Conservation (phyloP, 164 flowering plant genomes). For the Chimonanthus praecox region DNA sequence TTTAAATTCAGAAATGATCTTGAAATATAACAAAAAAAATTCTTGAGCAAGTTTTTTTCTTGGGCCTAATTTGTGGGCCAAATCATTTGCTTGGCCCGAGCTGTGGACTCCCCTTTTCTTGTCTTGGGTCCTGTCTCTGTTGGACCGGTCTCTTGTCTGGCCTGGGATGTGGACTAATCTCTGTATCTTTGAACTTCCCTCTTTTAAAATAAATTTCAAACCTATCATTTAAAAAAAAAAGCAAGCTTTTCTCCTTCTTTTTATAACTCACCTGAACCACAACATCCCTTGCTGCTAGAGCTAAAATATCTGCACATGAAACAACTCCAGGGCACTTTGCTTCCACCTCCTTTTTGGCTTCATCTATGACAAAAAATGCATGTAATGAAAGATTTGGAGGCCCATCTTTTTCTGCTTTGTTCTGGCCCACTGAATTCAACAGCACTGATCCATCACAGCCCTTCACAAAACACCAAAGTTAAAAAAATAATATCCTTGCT, state of each 20-base stretch:
- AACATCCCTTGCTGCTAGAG: conserved; percentile 77
- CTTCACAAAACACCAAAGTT: conserved; percentile 16
- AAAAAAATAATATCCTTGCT: too few relatives aligned
- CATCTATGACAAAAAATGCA: conserved; percentile 70
- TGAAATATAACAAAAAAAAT: too few relatives aligned
- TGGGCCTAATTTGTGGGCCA: too few relatives aligned
- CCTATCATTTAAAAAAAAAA: neutral
- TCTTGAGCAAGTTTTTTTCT: too few relatives aligned
- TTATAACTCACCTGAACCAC: conserved; percentile 46
- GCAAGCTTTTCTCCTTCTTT: neutral
- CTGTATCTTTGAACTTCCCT: too few relatives aligned
- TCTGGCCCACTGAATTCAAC: conserved; percentile 35
- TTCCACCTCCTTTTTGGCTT: conserved; percentile 61
- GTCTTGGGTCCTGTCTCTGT: neutral
- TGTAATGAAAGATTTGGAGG: conserved; percentile 76
- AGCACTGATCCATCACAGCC: conserved; percentile 77
- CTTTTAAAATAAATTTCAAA: too few relatives aligned
- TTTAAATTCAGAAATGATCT: too few relatives aligned
- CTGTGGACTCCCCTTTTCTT: too few relatives aligned
- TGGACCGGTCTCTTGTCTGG: neutral
- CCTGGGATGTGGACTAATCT: too few relatives aligned
- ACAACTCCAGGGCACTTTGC: conserved; percentile 67
- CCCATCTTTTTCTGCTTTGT: conserved; percentile 77
- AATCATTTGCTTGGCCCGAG: too few relatives aligned
- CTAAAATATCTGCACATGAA: conserved; percentile 84